Percentiles rank a stretch among this genome's conserved stretches.
phyloP scores from a whole-genome alignment of 176 grass and related monocot species.

The Phragmites australis region DNA sequence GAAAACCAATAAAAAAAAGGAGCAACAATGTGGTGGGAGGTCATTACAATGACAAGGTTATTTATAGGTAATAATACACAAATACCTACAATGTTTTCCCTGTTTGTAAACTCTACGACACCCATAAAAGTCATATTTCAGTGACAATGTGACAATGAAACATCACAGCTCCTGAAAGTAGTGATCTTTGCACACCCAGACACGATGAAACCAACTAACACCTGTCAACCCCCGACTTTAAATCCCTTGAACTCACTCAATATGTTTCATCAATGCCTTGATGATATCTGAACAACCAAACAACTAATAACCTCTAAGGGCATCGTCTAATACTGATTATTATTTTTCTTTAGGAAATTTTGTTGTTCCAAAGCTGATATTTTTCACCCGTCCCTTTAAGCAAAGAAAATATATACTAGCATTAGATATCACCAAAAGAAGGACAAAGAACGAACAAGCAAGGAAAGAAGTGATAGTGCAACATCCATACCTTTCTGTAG shows the following conservation, averaged over 20 bases:
- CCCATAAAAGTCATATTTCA: neutral
- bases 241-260: neutral
- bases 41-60: neutral
- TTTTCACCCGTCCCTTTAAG: neutral
- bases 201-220: neutral
- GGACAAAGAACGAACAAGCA: neutral
- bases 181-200: neutral
- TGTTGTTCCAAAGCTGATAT: neutral
- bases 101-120: neutral
- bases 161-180: neutral
- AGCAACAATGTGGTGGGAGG: neutral
- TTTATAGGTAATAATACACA: neutral
- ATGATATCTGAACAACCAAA: neutral
- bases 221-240: neutral
- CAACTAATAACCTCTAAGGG: neutral
- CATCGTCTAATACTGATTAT: neutral
- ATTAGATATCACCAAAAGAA: slow-evolving; percentile 16
- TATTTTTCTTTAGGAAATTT: neutral
- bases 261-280: neutral
- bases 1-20: slow-evolving; percentile 4
- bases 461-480: slow-evolving; percentile 11
- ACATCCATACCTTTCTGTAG: slow-evolving; percentile 72
- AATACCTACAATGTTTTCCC: neutral
- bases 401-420: neutral
- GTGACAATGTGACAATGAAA: neutral